A percentile compares a stretch with the other conserved stretches of the same genome.
These are phyloP conservation scores for Ustulina deusta DNA, from an alignment of 2,329 filamentous ascomycete genomes.

Conservation along the genomic window DNA sequence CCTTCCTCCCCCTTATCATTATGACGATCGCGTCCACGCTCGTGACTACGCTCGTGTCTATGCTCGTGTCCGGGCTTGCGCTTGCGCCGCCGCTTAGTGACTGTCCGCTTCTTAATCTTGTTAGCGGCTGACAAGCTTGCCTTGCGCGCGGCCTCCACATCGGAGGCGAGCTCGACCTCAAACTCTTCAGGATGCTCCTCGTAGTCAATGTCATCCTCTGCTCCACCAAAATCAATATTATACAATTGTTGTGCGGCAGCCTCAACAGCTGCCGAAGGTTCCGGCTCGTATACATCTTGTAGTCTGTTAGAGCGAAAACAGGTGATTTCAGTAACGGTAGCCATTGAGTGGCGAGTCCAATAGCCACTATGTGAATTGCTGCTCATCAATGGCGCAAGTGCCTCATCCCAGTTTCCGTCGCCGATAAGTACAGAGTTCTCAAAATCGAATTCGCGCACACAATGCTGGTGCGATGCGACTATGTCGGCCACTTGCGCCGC, in stretches of 20 bases:
- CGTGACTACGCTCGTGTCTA: too few relatives aligned
- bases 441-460: conserved; percentile 82
- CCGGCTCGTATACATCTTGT: conserved; percentile 49
- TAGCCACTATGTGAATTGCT: conserved; percentile 57
- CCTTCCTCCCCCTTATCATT: conserved; percentile 41
- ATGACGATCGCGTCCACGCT: conserved; percentile 45
- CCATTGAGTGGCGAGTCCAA: conserved; percentile 59
- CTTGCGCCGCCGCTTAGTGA: conserved; percentile 53
- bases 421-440: conserved; percentile 77
- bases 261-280: conserved; percentile 65
- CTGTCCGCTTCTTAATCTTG: conserved; percentile 52
- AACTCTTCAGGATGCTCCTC: conserved; percentile 48
- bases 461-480: conserved; percentile 73
- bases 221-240: conserved; percentile 51
- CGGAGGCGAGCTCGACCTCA: conserved; percentile 50
- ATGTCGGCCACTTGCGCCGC: conserved; percentile 77
- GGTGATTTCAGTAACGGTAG: conserved; percentile 48
- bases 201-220: conserved; percentile 55
- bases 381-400: conserved; percentile 76
- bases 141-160: conserved; percentile 51
- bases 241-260: conserved; percentile 66
- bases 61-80: conserved; percentile 48
- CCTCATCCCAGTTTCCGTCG: conserved; percentile 82
- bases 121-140: conserved; percentile 50
- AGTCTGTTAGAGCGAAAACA: conserved; percentile 43